phyloP scores from a whole-genome alignment of 495 filamentous ascomycete genomes.

The Penicillium herquei region DNA sequence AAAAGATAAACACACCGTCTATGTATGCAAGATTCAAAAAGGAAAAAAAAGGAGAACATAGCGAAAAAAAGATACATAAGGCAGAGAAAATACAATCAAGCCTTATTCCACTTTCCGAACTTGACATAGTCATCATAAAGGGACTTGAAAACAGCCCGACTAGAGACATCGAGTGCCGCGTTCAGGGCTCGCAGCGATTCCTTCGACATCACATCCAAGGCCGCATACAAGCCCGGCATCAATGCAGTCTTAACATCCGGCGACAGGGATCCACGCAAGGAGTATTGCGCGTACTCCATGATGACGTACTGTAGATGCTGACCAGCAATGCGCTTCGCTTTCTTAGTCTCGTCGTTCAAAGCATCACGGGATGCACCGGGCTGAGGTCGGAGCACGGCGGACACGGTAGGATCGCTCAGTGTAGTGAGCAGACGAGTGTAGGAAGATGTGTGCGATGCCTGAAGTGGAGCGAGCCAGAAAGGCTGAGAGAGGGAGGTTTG shows the following conservation, averaged over 20 bases:
- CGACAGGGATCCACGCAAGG: conserved; percentile 54
- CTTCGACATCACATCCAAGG: conserved; percentile 65
- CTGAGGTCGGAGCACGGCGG: conserved; percentile 58
- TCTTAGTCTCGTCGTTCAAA: conserved; percentile 74
- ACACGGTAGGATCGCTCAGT: conserved; percentile 76
- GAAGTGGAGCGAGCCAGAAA: conserved; percentile 46
- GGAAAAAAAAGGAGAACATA: background rate
- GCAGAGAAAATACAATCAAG: conserved; percentile 16
- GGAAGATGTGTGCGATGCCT: conserved; percentile 54
- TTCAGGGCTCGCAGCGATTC: conserved; percentile 66
- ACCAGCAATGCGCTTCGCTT: conserved; percentile 71
- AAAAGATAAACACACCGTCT: conserved; percentile 1
- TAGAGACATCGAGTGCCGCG: conserved; percentile 64
- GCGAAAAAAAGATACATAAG: background rate
- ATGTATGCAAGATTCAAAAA: background rate
- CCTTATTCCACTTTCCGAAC: conserved; percentile 70
- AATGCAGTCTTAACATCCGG: conserved; percentile 66
- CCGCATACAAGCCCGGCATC: conserved; percentile 67
- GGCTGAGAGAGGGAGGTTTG: conserved; percentile 29
- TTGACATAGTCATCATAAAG: conserved; percentile 67
- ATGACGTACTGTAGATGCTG: conserved; percentile 72
- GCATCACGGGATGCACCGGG: conserved; percentile 34
- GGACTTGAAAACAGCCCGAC: conserved; percentile 67
- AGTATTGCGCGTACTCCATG: conserved; percentile 66
- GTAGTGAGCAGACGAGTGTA: conserved; percentile 72